Percentiles rank a stretch among this genome's conserved stretches.
phyloP scores from a whole-genome alignment of 345 rosid species.

The Erucastrum elatum region DNA sequence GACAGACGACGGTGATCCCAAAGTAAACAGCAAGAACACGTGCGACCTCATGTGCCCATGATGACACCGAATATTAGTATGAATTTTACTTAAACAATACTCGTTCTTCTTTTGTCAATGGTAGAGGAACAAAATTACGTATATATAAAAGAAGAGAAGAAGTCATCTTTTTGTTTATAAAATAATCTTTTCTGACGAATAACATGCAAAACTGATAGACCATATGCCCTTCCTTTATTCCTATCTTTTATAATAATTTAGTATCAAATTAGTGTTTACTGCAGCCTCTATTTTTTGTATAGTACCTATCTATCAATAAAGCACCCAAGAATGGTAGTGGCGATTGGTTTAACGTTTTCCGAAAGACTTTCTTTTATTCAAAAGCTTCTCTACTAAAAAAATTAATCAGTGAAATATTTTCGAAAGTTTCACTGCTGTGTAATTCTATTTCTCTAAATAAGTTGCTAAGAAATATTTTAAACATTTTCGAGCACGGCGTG shows the following conservation, averaged over 20 bases:
- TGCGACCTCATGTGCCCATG: slow-evolving; percentile 55
- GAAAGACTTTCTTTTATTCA: neutral
- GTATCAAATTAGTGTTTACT: slow-evolving; percentile 7
- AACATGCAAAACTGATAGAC: slow-evolving; percentile 40
- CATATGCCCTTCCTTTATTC: slow-evolving; percentile 43
- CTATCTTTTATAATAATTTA: neutral
- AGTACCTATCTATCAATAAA: neutral
- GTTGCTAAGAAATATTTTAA: neutral
- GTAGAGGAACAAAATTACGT: neutral
- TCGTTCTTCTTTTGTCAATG: slow-evolving; percentile 1
- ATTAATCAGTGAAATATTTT: neutral
- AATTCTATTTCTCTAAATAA: too few relatives aligned
- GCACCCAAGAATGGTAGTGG: neutral
- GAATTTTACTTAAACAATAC: slow-evolving; percentile 28
- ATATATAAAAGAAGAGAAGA: slow-evolving; percentile 10
- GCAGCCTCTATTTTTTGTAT: neutral
- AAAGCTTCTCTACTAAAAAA: neutral
- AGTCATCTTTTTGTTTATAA: slow-evolving; percentile 15
- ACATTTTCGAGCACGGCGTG: neutral
- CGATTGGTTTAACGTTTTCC: neutral
- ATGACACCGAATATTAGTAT: slow-evolving; percentile 37
- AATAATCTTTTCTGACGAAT: slow-evolving; percentile 37
- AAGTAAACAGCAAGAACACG: slow-evolving; percentile 54
- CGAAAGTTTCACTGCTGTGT: too few relatives aligned
- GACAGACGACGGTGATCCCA: slow-evolving; percentile 58